Evolutionary conservation across 441 rosid species (phyloP).

Genomic region (Pelargonium australe): DNA sequence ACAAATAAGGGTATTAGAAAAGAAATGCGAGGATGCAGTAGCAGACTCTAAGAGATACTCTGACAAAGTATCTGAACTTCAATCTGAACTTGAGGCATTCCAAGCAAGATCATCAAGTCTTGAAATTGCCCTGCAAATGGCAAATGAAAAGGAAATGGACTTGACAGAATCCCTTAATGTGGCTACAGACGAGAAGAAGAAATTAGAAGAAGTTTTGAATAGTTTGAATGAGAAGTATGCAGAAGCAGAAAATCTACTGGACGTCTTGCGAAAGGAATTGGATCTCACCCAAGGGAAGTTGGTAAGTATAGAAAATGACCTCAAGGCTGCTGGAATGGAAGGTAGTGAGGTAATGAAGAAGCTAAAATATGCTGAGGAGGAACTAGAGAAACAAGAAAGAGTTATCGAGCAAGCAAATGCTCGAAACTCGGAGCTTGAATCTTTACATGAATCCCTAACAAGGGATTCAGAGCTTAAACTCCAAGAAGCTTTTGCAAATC

Average conservation of each 20-base stretch:
- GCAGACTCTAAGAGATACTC: conserved; percentile 46
- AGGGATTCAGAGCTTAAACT: conserved; percentile 58
- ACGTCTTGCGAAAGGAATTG: conserved; percentile 61
- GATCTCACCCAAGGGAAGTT: conserved; percentile 52
- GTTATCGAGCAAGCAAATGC: conserved; percentile 47
- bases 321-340: conserved; percentile 52
- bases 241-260: conserved; percentile 65
- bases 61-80: conserved; percentile 50
- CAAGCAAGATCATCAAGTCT: conserved; percentile 64
- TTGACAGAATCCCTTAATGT: conserved; percentile 49
- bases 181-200: conserved; percentile 58
- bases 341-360: conserved; percentile 61
- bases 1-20: conserved; percentile 59
- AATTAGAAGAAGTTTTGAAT: conserved; percentile 48
- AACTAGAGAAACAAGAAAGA: conserved; percentile 48
- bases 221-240: conserved; percentile 45
- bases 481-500: conserved; percentile 38
- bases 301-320: conserved; percentile 57
- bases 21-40: conserved; percentile 57
- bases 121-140: conserved; percentile 59
- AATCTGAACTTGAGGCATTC: conserved; percentile 63
- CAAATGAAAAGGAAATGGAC: conserved; percentile 56
- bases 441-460: conserved; percentile 43
- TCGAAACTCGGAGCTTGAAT: conserved; percentile 54
- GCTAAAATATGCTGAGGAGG: conserved; percentile 68